Evolutionary conservation across 306 rosid genomes (phyloP).

Genomic region (Acacia crassicarpa): DNA sequence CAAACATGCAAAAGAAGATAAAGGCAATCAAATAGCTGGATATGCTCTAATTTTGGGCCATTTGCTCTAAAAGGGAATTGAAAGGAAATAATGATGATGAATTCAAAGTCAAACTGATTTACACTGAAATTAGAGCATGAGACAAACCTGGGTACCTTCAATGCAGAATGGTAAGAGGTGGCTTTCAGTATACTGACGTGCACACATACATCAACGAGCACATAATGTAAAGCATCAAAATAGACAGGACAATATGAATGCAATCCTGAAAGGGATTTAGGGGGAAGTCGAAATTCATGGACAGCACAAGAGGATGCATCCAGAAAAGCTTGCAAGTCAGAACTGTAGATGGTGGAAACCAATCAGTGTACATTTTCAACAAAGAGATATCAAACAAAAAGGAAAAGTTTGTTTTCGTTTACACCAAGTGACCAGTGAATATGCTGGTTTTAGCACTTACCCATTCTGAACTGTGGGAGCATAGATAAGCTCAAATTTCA

Average conservation of each 20-base stretch:
- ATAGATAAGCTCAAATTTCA: constrained; percentile 93
- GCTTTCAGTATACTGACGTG: constrained; percentile 70
- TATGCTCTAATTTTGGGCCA: background rate
- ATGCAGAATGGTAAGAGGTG: constrained; percentile 37
- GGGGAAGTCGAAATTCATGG: constrained; percentile 88
- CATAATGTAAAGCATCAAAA: constrained; percentile 83
- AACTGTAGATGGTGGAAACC: constrained; percentile 43
- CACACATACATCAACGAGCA: constrained; percentile 76
- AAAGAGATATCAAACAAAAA: constrained; percentile 20
- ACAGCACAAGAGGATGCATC: constrained; percentile 67
- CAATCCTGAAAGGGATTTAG: constrained; percentile 81
- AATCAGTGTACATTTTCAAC: constrained; percentile 45
- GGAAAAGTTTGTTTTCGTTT: constrained; percentile 11
- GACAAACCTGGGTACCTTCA: constrained; percentile 71
- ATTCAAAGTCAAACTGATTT: constrained; percentile 22
- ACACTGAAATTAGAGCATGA: constrained; percentile 30
- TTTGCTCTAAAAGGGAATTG: constrained; percentile 13
- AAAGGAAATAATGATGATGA: constrained; percentile 8
- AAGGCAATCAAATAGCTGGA: constrained; percentile 7
- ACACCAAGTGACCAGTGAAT: constrained; percentile 17
- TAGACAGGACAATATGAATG: constrained; percentile 89
- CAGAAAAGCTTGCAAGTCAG: constrained; percentile 54
- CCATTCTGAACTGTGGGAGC: constrained; percentile 61
- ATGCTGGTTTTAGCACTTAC: constrained; percentile 45
- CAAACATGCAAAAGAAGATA: constrained; percentile 1